Evolutionary conservation across 2,329 filamentous ascomycete genomes (phyloP), one percentile per base, ranked within the genome.

Genomic region (Fusarium humuli): DNA sequence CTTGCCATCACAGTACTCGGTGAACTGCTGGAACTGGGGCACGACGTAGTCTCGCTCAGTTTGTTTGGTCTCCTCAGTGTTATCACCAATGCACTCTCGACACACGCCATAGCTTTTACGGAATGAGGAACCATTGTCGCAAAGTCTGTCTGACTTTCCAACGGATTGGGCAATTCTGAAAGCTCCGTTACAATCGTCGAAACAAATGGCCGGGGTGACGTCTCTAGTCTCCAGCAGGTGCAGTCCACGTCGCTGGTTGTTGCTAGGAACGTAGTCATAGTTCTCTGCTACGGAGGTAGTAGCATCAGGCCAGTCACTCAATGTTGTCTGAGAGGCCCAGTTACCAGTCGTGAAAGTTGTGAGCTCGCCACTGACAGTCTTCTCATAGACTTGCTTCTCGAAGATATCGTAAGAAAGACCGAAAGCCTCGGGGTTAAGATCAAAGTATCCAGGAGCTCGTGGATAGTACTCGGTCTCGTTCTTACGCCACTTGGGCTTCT

Each of bases 361-460:
- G 3, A 80, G 75, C 12, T 78, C 75, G 27, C 80, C 80, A 29
- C 79, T 70, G 9, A 81, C 57, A 4, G 79, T 75, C 57, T 79
- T 79, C 7, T 81, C 72, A 13, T 82, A 72, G 2, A 80, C 71
- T 7, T 84, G 73, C 25, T 83, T 78, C 22, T 83, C 82, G 65
- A 91, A 92, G 20, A 92, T 89, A 44, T 85, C 86, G 62, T 87
- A 90, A 52, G 83, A 86, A 18, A 92, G 80, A 7, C 90, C 90
- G 61, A 92, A 93, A 0, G 83, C 83, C 2, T 81, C 77, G 0
- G 91, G 81, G 58, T 89, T 82, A n/a, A 92, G 82, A 62, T 92
- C 85, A 79, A 89, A 92, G 75, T 91, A 92, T 6, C 85, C 87
- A 14, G 69, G 67, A 6, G 73, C 69, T 2, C 85, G 82, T 3